Evolutionary conservation across 805 yeast genomes (phyloP).

Genomic region (Saccharomycopsis sp.): DNA sequence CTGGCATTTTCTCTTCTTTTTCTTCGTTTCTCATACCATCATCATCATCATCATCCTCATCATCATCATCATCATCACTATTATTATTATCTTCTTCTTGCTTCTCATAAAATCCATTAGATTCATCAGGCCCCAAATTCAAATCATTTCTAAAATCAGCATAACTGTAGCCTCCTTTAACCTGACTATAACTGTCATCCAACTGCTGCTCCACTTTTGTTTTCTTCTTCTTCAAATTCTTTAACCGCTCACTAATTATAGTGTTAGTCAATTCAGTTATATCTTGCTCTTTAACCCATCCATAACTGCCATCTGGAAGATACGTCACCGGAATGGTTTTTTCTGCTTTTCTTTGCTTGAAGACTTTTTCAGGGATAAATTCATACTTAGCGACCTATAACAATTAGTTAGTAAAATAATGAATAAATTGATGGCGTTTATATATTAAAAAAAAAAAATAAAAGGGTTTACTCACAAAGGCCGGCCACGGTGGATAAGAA

Average conservation of each 20-base stretch:
- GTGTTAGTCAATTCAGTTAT: constrained; percentile 7
- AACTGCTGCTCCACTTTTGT: constrained; percentile 10
- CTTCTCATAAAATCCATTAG: constrained; percentile 4
- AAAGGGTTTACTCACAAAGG: constrained; percentile 14
- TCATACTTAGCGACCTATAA: constrained; percentile 16
- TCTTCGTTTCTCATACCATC: not conserved
- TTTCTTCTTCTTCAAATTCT: constrained; percentile 5
- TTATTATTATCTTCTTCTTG: constrained; percentile 6
- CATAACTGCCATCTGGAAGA: constrained; percentile 12
- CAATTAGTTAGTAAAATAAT: constrained; percentile 15
- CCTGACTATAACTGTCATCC: constrained; percentile 6
- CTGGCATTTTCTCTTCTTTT: not conserved
- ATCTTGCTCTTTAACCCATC: constrained; percentile 18
- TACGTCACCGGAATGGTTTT: constrained; percentile 14
- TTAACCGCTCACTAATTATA: constrained; percentile 6
- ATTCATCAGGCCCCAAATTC: not conserved
- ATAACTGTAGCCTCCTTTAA: constrained; percentile 4
- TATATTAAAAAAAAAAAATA: not conserved
- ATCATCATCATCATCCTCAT: not conserved
- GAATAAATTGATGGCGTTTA: too few relatives aligned
- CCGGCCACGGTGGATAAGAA: constrained; percentile 21
- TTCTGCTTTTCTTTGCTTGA: constrained; percentile 7
- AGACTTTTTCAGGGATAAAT: constrained; percentile 7
- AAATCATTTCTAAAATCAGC: constrained; percentile 6
- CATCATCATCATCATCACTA: constrained; percentile 4